Conservation (phyloP, 768 basidiomycete genomes). For the Auricularia auricula-judae region DNA sequence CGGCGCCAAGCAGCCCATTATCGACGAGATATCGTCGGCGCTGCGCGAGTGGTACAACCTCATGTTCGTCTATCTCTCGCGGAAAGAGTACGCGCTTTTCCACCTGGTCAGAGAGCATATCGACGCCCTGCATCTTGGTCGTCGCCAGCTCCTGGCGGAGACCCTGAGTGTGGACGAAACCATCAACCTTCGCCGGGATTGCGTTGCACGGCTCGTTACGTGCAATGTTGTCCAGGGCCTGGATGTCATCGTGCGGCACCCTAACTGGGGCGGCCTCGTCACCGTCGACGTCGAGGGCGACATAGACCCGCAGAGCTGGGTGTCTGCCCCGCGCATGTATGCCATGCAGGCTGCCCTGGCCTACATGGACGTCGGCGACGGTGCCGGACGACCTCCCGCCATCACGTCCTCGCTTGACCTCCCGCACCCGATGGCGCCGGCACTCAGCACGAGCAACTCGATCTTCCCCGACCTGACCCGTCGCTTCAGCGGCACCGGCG, state of each 20-base stretch:
- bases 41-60: conserved; percentile 91
- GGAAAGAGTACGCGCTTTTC: conserved; percentile 84
- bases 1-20: conserved; percentile 75
- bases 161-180: conserved; percentile 85
- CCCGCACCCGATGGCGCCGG: background rate
- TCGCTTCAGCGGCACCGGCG: background rate
- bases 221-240: conserved; percentile 88
- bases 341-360: conserved; percentile 79
- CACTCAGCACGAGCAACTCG: background rate
- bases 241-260: conserved; percentile 94
- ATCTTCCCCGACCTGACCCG: conserved; percentile 1
- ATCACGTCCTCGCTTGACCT: conserved; percentile 2
- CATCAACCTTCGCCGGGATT: conserved; percentile 66
- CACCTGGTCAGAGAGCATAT: conserved; percentile 79
- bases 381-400: background rate
- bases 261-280: conserved; percentile 80
- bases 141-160: conserved; percentile 80
- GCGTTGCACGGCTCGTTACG: conserved; percentile 75
- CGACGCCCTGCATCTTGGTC: conserved; percentile 82
- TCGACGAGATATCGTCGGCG: conserved; percentile 95
- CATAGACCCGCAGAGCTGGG: conserved; percentile 71
- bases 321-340: conserved; percentile 85
- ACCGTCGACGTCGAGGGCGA: conserved; percentile 85
- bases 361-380: conserved; percentile 43
- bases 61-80: conserved; percentile 84